Evolutionary conservation across 192 early-diverging fungal species (phyloP).

Genomic region (Rhizoclosmatium globosum): DNA sequence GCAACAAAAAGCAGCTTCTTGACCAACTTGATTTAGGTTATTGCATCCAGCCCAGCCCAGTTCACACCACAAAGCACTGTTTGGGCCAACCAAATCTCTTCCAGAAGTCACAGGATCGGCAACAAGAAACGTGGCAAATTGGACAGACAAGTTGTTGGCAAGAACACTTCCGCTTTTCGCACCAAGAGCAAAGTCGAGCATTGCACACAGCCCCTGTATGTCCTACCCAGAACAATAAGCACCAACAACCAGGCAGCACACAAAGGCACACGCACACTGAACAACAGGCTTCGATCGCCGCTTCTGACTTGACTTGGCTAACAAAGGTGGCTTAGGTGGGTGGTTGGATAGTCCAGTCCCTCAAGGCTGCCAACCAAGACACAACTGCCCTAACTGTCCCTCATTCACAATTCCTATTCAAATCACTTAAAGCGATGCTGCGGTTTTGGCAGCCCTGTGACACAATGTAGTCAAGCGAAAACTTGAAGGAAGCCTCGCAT

Average conservation of each 20-base stretch:
- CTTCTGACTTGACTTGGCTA: neutral
- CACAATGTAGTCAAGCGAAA: neutral
- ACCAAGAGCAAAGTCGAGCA: slow-evolving; percentile 12
- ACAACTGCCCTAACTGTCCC: neutral
- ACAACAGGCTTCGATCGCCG: neutral
- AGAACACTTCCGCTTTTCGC: neutral
- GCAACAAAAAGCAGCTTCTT: neutral
- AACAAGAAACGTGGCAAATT: neutral
- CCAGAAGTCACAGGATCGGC: neutral
- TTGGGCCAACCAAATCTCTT: neutral
- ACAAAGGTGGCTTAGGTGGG: neutral
- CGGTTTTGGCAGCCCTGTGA: neutral
- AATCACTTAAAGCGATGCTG: neutral
- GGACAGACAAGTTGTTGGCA: neutral
- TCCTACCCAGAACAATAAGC: slow-evolving; percentile 16
- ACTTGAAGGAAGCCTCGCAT: neutral
- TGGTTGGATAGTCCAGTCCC: neutral
- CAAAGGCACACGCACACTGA: neutral
- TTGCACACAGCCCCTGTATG: slow-evolving; percentile 4
- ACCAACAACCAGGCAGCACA: neutral
- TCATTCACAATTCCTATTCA: neutral
- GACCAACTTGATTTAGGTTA: neutral
- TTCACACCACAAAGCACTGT: neutral
- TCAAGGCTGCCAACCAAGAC: neutral
- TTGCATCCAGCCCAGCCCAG: neutral